phyloP scores from a whole-genome alignment of 202 grass and related monocot genomes.

The Carex arenaria region DNA sequence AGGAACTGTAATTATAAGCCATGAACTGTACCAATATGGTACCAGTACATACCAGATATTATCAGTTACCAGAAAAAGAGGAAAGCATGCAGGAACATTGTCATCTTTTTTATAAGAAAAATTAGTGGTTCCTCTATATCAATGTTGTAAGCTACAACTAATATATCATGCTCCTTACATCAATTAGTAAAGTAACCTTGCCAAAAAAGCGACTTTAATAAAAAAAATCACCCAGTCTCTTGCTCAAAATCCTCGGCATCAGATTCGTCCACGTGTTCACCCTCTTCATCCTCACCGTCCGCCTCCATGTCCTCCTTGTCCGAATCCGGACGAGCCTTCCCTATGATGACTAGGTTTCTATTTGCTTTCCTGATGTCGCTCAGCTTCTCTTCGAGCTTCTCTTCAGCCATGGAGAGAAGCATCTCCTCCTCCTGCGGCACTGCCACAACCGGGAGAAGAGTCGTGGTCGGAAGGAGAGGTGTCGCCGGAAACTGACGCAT shows the following conservation, averaged over 20 bases:
- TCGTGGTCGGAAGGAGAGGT: conserved; percentile 76
- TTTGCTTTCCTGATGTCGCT: conserved; percentile 79
- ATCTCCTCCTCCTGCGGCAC: conserved; percentile 75
- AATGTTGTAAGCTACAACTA: background rate
- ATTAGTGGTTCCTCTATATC: background rate
- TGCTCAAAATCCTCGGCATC: conserved; percentile 94
- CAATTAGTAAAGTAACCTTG: background rate
- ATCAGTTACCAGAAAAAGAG: background rate
- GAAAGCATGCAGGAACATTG: background rate
- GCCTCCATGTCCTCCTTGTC: conserved; percentile 79
- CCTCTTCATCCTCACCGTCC: conserved; percentile 79
- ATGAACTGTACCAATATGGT: background rate
- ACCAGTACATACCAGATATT: background rate
- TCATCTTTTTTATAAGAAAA: background rate
- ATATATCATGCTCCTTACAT: background rate
- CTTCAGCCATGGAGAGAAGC: conserved; percentile 76
- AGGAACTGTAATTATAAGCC: background rate
- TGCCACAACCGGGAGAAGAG: conserved; percentile 64
- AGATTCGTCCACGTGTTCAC: conserved; percentile 75
- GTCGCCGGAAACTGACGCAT: conserved; percentile 85
- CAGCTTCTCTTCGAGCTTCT: conserved; percentile 79
- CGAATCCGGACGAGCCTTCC: conserved; percentile 44
- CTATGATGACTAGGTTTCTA: conserved; percentile 72
- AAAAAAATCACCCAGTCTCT: conserved; percentile 58
- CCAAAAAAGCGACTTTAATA: background rate